Percentiles rank a stretch among this genome's conserved stretches.
These are phyloP conservation scores for Penicillium hesseltinei DNA, from an alignment of 2,329 filamentous ascomycete species.

Conservation along the genomic window DNA sequence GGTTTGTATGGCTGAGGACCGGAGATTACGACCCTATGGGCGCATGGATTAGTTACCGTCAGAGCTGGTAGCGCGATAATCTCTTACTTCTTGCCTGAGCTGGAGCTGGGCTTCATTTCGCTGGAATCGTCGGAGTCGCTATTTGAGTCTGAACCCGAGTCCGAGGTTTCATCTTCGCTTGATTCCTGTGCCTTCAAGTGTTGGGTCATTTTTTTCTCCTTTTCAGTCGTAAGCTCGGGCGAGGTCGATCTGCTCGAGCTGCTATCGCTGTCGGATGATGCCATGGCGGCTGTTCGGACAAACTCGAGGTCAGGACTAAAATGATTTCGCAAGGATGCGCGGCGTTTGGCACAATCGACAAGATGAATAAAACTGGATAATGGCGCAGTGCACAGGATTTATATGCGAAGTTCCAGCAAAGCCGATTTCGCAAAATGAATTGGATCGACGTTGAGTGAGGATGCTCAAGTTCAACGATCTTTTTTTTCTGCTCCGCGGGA, in stretches of 20 bases:
- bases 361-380: background rate
- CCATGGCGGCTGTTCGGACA: conserved; percentile 16
- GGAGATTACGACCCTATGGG: conserved; percentile 21
- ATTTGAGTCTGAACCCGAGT: conserved; percentile 19
- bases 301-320: background rate
- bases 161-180: conserved; percentile 19
- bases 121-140: conserved; percentile 19
- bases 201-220: conserved; percentile 22
- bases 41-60: conserved; percentile 1
- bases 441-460: conserved; percentile 14
- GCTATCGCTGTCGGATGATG: conserved; percentile 27
- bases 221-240: conserved; percentile 24
- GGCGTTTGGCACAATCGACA: background rate
- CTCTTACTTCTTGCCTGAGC: conserved; percentile 21
- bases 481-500: conserved; percentile 42
- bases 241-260: conserved; percentile 30
- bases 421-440: conserved; percentile 6
- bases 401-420: background rate
- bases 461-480: conserved; percentile 21
- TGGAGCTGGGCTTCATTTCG: conserved; percentile 20
- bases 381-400: background rate
- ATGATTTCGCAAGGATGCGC: conserved; percentile 1
- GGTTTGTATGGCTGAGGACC: conserved; percentile 41
- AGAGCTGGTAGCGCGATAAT: too few relatives aligned
- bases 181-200: conserved; percentile 21